These are phyloP conservation scores for Lodderomyces theae DNA, from an alignment of 1,139 yeast genomes.

Conservation along the genomic window DNA sequence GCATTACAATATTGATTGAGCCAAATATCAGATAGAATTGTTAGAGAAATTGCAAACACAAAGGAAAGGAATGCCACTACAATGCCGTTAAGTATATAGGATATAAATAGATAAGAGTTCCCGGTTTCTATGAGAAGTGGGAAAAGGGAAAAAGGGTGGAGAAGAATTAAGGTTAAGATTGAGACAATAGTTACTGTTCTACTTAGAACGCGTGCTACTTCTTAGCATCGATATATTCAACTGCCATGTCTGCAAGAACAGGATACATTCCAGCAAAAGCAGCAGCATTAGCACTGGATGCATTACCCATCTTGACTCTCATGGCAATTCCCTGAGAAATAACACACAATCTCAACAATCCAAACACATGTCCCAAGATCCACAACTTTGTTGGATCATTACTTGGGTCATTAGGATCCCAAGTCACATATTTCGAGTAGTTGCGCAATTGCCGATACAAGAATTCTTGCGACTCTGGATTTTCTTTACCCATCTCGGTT, in stretches of 20 bases:
- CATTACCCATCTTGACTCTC: constrained; percentile 55
- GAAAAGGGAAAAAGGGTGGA: too few relatives aligned
- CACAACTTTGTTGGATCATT: constrained; percentile 47
- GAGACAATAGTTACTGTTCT: too few relatives aligned
- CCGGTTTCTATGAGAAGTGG: too few relatives aligned
- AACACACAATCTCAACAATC: constrained; percentile 56
- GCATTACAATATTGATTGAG: too few relatives aligned
- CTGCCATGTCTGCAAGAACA: constrained; percentile 40
- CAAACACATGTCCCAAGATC: constrained; percentile 59
- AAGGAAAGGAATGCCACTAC: too few relatives aligned
- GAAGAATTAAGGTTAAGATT: too few relatives aligned
- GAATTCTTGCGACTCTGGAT: constrained; percentile 24
- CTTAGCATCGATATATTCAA: constrained; percentile 16
- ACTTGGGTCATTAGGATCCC: constrained; percentile 31
- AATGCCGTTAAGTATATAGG: too few relatives aligned
- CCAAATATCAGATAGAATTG: too few relatives aligned
- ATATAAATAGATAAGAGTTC: too few relatives aligned
- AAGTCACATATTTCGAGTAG: constrained; percentile 17
- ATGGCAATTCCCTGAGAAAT: constrained; percentile 70
- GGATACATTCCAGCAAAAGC: constrained; percentile 45
- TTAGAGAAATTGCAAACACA: too few relatives aligned
- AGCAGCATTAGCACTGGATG: constrained; percentile 57
- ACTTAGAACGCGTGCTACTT: too few relatives aligned
- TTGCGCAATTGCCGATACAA: constrained; percentile 26
- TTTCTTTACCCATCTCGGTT: constrained; percentile 37